phyloP scores from a whole-genome alignment of 345 rosid genomes.

The Ricinus communis region DNA sequence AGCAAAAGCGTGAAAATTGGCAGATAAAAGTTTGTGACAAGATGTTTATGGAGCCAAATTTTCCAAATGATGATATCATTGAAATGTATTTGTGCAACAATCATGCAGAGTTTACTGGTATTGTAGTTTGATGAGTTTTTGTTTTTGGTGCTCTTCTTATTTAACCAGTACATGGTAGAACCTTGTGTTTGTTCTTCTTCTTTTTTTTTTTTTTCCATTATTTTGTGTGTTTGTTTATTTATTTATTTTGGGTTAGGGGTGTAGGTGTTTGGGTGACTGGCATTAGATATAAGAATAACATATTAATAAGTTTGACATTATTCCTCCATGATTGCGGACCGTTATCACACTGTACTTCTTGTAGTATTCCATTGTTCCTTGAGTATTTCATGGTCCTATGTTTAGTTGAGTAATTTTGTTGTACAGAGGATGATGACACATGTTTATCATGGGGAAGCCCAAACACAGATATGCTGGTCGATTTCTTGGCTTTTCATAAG shows the following conservation, averaged over 20 bases:
- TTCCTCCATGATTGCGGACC: neutral
- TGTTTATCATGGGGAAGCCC: constrained; percentile 65
- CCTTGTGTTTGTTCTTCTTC: neutral
- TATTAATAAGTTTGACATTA: neutral
- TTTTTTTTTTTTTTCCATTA: neutral
- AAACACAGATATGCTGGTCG: constrained; percentile 72
- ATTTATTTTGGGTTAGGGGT: neutral
- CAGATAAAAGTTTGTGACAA: constrained; percentile 65
- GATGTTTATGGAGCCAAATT: constrained; percentile 53
- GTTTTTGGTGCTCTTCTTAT: neutral
- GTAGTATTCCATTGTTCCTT: neutral
- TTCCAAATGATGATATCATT: constrained; percentile 69
- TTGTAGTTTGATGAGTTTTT: neutral
- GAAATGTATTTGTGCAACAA: constrained; percentile 56
- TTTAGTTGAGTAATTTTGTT: constrained; percentile 9
- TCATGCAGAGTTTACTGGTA: constrained; percentile 53
- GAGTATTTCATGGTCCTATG: neutral
- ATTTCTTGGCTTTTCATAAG: constrained; percentile 68
- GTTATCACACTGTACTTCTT: neutral
- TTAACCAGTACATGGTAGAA: neutral
- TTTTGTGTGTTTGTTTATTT: too few species aligned
- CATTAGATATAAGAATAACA: neutral
- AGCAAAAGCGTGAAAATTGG: constrained; percentile 60
- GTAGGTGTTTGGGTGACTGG: neutral
- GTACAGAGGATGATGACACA: constrained; percentile 43